These are phyloP conservation scores for Termitomyces sp. DNA, from an alignment of 768 basidiomycete genomes.

Conservation along the genomic window DNA sequence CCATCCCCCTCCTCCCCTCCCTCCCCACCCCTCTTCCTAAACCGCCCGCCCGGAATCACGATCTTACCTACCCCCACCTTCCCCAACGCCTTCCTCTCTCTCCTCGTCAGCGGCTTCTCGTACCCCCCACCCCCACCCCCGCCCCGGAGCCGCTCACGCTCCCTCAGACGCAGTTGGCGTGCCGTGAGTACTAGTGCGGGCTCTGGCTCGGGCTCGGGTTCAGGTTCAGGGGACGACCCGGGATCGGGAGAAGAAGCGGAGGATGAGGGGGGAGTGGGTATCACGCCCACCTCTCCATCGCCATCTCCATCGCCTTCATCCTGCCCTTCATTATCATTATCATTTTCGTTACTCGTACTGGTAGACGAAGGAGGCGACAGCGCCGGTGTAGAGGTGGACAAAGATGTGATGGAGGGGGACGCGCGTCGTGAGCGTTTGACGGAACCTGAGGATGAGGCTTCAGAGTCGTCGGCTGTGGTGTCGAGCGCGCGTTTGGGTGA, in stretches of 20 bases:
- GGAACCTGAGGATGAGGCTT: constrained; percentile 16
- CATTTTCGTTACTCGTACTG: not conserved
- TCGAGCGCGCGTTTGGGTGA: constrained; percentile 34
- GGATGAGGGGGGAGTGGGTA: not conserved
- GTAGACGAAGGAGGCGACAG: constrained; percentile 8
- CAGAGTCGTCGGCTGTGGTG: constrained; percentile 20
- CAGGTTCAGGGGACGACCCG: not conserved
- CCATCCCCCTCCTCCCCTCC: constrained; percentile 12
- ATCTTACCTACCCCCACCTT: constrained; percentile 58
- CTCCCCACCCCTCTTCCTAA: constrained; percentile 21
- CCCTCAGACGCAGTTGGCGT: not conserved
- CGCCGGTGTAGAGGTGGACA: constrained; percentile 2
- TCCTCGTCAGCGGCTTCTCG: constrained; percentile 51
- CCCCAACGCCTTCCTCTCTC: constrained; percentile 68
- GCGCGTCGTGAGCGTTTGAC: not conserved
- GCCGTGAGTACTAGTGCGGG: not conserved
- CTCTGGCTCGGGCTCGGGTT: not conserved
- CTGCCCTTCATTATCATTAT: too few species aligned
- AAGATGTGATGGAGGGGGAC: constrained; percentile 1
- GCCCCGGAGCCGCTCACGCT: constrained; percentile 1
- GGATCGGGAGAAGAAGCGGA: not conserved
- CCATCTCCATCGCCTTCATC: too few species aligned
- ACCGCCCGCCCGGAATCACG: constrained; percentile 64
- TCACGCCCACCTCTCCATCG: too few species aligned
- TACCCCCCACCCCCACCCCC: not conserved